Percentiles rank a stretch among this genome's conserved stretches.
Evolutionary conservation across 805 yeast genomes (phyloP).

Genomic region (Suhomyces xylopsoci): DNA sequence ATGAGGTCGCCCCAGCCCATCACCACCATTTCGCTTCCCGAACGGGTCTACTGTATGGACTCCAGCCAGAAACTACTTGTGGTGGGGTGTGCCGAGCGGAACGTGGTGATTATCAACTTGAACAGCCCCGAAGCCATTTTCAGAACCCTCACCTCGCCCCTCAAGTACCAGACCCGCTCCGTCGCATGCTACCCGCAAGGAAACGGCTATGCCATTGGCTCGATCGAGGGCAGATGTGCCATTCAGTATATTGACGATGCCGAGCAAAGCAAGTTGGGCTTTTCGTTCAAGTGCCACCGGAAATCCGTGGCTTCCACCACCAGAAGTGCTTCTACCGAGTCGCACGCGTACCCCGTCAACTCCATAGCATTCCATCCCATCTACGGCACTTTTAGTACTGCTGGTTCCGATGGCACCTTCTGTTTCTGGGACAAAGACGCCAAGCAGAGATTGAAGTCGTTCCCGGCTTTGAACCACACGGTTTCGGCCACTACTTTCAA

Average conservation of each 20-base stretch:
- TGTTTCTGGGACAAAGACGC: slow-evolving; percentile 96
- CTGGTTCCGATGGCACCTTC: slow-evolving; percentile 92
- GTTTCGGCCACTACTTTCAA: slow-evolving; percentile 80
- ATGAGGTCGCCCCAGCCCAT: slow-evolving; percentile 80
- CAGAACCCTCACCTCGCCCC: slow-evolving; percentile 68
- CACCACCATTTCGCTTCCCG: slow-evolving; percentile 79
- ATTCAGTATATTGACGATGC: slow-evolving; percentile 85
- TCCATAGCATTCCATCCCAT: slow-evolving; percentile 83
- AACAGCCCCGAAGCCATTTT: slow-evolving; percentile 80
- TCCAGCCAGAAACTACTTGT: slow-evolving; percentile 75
- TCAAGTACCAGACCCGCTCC: slow-evolving; percentile 85
- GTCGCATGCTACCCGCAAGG: slow-evolving; percentile 87
- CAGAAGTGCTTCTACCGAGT: slow-evolving; percentile 35
- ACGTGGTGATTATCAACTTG: slow-evolving; percentile 71
- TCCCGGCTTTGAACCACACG: slow-evolving; percentile 63
- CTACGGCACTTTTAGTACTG: slow-evolving; percentile 88
- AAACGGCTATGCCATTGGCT: slow-evolving; percentile 88
- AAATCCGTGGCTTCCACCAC: slow-evolving; percentile 45
- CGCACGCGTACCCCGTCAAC: slow-evolving; percentile 74
- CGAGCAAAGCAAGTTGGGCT: slow-evolving; percentile 69
- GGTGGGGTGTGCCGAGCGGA: slow-evolving; percentile 92
- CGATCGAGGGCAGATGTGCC: slow-evolving; percentile 94
- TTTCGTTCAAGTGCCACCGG: slow-evolving; percentile 94
- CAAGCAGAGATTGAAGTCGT: slow-evolving; percentile 78
- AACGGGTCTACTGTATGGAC: slow-evolving; percentile 89